These are phyloP conservation scores for Crithidia fasciculata DNA, from an alignment of 208 protist genomes.

Conservation along the genomic window DNA sequence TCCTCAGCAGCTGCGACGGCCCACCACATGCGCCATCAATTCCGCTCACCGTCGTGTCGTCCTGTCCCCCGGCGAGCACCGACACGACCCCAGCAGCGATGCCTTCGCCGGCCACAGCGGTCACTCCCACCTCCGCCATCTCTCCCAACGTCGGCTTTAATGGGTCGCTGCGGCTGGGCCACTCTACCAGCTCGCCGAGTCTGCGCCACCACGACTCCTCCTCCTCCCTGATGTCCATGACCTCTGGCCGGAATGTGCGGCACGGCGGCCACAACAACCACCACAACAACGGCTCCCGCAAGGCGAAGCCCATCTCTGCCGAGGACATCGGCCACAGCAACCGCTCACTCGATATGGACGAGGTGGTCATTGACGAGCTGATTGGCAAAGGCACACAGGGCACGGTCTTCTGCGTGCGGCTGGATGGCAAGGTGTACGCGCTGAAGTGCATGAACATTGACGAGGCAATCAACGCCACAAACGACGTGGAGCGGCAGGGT, in stretches of 20 bases:
- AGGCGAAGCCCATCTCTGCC: constrained; percentile 44
- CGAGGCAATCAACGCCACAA: constrained; percentile 71
- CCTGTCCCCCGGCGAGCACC: neutral
- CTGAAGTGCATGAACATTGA: constrained; percentile 86
- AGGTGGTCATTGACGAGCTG: constrained; percentile 63
- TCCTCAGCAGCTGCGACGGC: no score
- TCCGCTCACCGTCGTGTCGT: no score
- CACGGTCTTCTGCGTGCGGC: constrained; percentile 72
- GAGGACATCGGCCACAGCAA: constrained; percentile 78
- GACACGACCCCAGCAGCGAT: constrained; percentile 6
- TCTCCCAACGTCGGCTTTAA: constrained; percentile 7
- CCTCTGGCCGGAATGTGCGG: constrained; percentile 19
- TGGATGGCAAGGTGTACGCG: constrained; percentile 82
- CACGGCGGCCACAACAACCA: constrained; percentile 4
- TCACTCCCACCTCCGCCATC: constrained; percentile 19
- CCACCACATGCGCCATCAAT: no score
- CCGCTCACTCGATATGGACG: constrained; percentile 75
- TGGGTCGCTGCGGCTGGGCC: constrained; percentile 1
- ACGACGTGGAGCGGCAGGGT: constrained; percentile 80
- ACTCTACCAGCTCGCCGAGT: constrained; percentile 18
- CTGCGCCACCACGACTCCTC: constrained; percentile 34
- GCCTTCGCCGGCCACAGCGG: neutral
- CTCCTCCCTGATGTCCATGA: constrained; percentile 33
- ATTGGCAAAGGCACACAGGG: constrained; percentile 84
- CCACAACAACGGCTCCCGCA: constrained; percentile 11